phyloP scores from a whole-genome alignment of 139 green algal species.

The Penium margaritaceum region DNA sequence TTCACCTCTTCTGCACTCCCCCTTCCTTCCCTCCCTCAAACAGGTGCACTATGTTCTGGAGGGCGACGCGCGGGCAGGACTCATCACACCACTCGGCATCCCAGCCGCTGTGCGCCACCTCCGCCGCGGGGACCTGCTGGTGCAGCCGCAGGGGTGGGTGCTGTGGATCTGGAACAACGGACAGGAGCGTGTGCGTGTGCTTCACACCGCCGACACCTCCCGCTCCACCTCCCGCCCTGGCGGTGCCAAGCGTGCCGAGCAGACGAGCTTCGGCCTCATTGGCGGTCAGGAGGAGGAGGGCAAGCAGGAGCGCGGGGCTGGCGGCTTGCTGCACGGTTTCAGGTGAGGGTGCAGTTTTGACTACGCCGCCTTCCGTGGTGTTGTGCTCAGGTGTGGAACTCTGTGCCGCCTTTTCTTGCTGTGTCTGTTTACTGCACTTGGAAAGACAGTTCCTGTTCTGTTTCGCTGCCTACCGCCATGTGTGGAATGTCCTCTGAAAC shows the following conservation, averaged over 20 bases:
- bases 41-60: conserved; percentile 23
- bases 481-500: background rate
- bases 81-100: conserved; percentile 38
- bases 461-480: background rate
- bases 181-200: conserved; percentile 5
- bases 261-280: conserved; percentile 37
- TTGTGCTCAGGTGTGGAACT: too few species aligned
- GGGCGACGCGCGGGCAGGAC: conserved; percentile 15
- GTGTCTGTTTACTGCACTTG: too few species aligned
- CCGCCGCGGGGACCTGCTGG: conserved; percentile 22
- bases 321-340: conserved; percentile 35
- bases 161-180: conserved; percentile 26
- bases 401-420: too few species aligned
- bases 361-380: background rate
- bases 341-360: background rate
- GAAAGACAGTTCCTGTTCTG: too few species aligned
- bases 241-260: conserved; percentile 17
- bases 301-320: conserved; percentile 29
- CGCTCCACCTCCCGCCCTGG: too few species aligned
- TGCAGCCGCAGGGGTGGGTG: conserved; percentile 17
- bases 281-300: conserved; percentile 28
- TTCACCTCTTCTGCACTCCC: background rate
- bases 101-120: conserved; percentile 26
- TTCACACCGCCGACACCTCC: conserved; percentile 24
- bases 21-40: background rate